phyloP scores from a whole-genome alignment of 2,329 filamentous ascomycete genomes.

The Cordyceps fumosorosea region DNA sequence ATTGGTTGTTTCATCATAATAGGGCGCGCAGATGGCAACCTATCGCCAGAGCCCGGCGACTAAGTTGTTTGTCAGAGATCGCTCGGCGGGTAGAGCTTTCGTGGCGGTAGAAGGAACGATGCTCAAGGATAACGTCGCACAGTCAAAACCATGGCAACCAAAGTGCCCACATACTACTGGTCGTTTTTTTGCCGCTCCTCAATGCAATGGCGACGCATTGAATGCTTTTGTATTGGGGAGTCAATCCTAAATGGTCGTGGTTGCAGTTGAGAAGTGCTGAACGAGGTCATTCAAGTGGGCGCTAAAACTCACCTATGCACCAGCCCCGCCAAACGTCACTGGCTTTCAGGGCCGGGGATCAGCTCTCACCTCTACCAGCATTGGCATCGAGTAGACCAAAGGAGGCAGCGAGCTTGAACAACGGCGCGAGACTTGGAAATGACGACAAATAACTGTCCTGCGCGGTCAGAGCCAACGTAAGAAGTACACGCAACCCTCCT shows the following conservation, averaged over 20 bases:
- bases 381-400: too few species aligned
- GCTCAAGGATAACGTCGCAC: background rate
- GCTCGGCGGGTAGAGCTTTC: background rate
- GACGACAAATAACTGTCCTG: conserved; percentile 36
- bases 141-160: background rate
- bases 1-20: background rate
- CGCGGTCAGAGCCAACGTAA: conserved; percentile 40
- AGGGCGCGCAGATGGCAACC: background rate
- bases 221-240: background rate
- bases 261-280: background rate
- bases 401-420: too few species aligned
- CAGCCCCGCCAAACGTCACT: background rate
- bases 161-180: background rate
- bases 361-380: too few species aligned
- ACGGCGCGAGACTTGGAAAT: conserved; percentile 20
- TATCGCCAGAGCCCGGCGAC: background rate
- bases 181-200: background rate
- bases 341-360: background rate
- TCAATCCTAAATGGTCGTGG: background rate
- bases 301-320: background rate
- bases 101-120: background rate
- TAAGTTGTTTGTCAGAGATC: background rate
- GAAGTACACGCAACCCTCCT: conserved; percentile 17
- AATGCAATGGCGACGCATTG: background rate
- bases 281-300: background rate